phyloP scores from a whole-genome alignment of 495 filamentous ascomycete genomes.

The Parachaetomium inaequale region DNA sequence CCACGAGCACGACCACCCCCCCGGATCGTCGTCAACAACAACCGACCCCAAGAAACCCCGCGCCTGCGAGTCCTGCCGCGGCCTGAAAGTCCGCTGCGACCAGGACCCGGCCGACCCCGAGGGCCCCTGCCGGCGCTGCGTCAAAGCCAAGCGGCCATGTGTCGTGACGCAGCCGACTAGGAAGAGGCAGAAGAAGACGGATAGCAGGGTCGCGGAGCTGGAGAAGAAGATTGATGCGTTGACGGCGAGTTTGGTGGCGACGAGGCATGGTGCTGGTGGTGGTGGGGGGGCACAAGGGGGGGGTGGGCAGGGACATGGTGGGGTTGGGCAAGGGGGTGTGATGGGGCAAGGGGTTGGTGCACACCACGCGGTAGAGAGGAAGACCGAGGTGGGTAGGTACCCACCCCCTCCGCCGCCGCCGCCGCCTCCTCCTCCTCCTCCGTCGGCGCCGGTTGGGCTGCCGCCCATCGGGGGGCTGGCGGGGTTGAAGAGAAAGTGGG shows the following conservation, averaged over 20 bases:
- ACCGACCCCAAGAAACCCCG: conserved; percentile 66
- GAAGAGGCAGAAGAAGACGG: conserved; percentile 91
- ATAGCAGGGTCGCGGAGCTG: conserved; percentile 84
- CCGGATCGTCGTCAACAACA: not conserved
- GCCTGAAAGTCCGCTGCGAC: conserved; percentile 88
- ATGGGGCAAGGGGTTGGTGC: not conserved
- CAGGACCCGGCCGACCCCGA: conserved; percentile 60
- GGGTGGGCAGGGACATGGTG: not conserved
- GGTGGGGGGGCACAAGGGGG: not conserved
- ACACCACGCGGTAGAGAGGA: too few relatives aligned
- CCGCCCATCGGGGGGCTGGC: conserved; percentile 7
- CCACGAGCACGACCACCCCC: not conserved
- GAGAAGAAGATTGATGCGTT: conserved; percentile 92
- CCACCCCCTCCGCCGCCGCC: not conserved
- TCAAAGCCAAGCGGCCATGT: conserved; percentile 75
- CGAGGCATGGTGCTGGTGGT: not conserved
- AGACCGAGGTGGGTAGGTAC: not conserved
- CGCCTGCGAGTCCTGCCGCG: conserved; percentile 90
- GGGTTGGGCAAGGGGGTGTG: not conserved
- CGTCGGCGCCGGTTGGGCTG: not conserved
- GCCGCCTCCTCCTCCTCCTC: conserved; percentile 29
- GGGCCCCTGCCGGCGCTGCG: conserved; percentile 77
- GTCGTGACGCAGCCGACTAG: conserved; percentile 77
- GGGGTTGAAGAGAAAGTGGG: conserved; percentile 49
- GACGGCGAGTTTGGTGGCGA: conserved; percentile 68